Base-by-base conservation (phyloP, 495 filamentous ascomycete genomes). In the Gamarada debralockiae region DNA sequence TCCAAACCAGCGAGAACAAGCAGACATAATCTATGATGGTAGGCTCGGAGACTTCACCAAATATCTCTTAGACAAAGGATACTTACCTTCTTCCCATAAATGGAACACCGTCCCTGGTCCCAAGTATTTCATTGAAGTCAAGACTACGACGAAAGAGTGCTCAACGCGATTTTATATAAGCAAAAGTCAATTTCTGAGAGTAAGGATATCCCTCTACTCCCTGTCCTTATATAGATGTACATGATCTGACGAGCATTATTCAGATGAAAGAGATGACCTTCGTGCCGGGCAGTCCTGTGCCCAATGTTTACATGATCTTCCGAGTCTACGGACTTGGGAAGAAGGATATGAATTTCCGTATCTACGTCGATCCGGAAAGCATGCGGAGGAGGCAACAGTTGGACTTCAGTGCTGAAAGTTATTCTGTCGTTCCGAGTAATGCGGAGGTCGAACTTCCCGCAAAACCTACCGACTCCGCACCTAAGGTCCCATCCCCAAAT, bases 41-140 rank as follows among this genome's bases (percentile, higher is more conserved):
- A 36, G 1, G 3, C 4, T n/a, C 3, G 22, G 56, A 8, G 0
- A 13, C 12, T 53, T 77, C 1, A 73, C 69, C 20, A 21, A 39
- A 12, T 9, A 62, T 12, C 62, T 75, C 10, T 62, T 73, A n/a
- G 46, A 62, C 10, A 53, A 57, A 8, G 68, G 62, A 0, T 70
- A 74, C 42, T 57, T 76, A 15, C 24, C 47, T 21, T 2, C 10
- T 0, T 21, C 54, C 3, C 33, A 17, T 2, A 73, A 71, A 70
- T 0, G 3, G 2, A 55, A 48, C 14, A 39, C n/a, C n/a, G n/a
- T n/a, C n/a, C n/a, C 14, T 3, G 51, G 39, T 3, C 73, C 70
- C 10, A 47, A 62, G 23, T 77, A 71, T 50, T 71, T 60, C 37
- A 69, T 77, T 33, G 73, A 77, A 48, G 73, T 79, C 31, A 79